Base-by-base conservation (phyloP, 305 asterid species). In the Fraxinus platypoda region DNA sequence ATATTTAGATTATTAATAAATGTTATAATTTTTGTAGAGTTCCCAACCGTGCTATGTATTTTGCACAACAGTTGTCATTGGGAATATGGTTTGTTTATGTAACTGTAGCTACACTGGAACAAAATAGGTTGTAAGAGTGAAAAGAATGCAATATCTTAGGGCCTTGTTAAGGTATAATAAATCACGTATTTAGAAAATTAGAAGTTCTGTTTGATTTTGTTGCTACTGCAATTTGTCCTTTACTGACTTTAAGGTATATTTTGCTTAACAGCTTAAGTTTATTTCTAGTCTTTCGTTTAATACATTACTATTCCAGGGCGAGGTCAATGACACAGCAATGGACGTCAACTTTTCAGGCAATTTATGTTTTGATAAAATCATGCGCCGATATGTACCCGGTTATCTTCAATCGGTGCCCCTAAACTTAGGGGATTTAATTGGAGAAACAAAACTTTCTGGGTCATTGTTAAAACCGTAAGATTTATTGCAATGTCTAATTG, bases 321-420 rank as follows among this genome's bases (percentile, higher is more conserved):
- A 94, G 88, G 92, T 89, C 85, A 98, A 97, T 83, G 99, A 97
- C 78, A 86, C 97, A 13, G 98, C 99, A 59, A 92, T 94, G 96
- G 99, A 97, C 89, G 92, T 97, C 78, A 97, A 97, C 88, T 95
- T 97, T 88, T 97, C 99, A 38, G 99, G 99, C 87, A 97, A 90
- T 89, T 86, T 97, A 74, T 89, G 91, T 85, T 93, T 97, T 79
- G 98, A 97, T 84, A 92, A 89, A 84, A 93, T 94, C 76, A 84
- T 97, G 91, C 95, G 94, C 84, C 98, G 98, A 73, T 97, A 97
- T 86, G 68, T 92, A 81, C 94, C 97, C 86, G 95, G 94, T 79
- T 91, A 89, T 84, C 92, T 91, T 87, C 94, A 94, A 81, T 83
- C 91, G 41, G 87, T 92, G 91, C 97, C 98, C 41, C 90, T 92